Evolutionary conservation across 305 asterid genomes (phyloP).

Genomic region (Ruellia speciosa): DNA sequence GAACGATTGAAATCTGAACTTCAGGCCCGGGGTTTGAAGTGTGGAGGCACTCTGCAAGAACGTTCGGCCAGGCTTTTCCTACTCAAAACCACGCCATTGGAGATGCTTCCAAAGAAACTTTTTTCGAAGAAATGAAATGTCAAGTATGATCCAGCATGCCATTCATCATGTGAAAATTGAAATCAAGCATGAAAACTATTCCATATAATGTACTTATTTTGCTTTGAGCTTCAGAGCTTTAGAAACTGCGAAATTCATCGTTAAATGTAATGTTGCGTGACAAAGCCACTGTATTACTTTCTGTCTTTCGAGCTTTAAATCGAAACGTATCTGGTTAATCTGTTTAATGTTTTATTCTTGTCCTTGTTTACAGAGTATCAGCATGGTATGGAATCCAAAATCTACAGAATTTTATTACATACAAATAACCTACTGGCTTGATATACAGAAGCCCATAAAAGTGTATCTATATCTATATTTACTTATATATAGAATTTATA

Average conservation of each 20-base stretch:
- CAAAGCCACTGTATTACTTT: too few relatives aligned
- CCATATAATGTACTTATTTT: too few relatives aligned
- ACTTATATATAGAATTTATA: neutral
- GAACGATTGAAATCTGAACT: conserved; percentile 74
- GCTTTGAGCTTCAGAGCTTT: too few relatives aligned
- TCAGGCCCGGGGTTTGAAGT: conserved; percentile 71
- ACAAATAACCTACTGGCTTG: neutral
- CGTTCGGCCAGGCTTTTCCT: conserved; percentile 86
- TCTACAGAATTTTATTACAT: neutral
- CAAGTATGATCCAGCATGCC: conserved; percentile 12
- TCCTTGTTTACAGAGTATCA: too few relatives aligned
- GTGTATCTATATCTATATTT: neutral
- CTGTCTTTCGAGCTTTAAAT: too few relatives aligned
- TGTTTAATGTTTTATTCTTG: too few relatives aligned
- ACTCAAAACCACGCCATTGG: conserved; percentile 72
- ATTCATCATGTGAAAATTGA: too few relatives aligned
- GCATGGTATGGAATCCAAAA: neutral
- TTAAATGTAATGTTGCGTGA: too few relatives aligned
- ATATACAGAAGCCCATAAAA: neutral
- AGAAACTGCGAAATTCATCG: too few relatives aligned
- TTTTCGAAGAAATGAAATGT: conserved; percentile 66
- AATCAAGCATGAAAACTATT: neutral
- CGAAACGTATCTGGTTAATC: too few relatives aligned
- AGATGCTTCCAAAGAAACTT: conserved; percentile 79
- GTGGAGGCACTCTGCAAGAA: conserved; percentile 85